Evolutionary conservation across 2,329 filamentous ascomycete species (phyloP).

Genomic region (Annulohypoxylon truncatum): DNA sequence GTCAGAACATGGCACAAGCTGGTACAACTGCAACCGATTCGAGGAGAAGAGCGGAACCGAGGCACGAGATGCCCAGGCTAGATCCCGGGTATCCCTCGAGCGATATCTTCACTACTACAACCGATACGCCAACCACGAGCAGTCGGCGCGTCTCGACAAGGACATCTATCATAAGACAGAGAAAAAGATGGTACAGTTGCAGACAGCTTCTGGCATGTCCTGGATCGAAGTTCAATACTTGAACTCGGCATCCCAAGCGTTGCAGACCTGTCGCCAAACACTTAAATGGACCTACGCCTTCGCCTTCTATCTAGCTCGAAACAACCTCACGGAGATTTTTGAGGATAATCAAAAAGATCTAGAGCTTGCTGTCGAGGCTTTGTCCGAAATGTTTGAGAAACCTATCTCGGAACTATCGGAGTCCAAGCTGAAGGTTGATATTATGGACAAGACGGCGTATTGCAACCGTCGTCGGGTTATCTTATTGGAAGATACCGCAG

Average conservation of each 20-base stretch:
- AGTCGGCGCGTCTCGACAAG: conserved; percentile 95
- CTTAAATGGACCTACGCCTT: conserved; percentile 99
- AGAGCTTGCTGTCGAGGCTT: conserved; percentile 94
- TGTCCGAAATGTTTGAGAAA: conserved; percentile 99
- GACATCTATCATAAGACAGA: conserved; percentile 97
- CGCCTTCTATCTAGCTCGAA: conserved; percentile 94
- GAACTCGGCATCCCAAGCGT: conserved; percentile 88
- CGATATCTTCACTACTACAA: conserved; percentile 99
- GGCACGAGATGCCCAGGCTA: conserved; percentile 90
- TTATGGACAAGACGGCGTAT: conserved; percentile 98
- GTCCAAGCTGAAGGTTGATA: conserved; percentile 94
- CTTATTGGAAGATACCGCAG: conserved; percentile 89
- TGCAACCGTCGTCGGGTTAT: conserved; percentile 94
- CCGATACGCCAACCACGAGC: conserved; percentile 97
- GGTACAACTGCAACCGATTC: conserved; percentile 99
- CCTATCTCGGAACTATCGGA: conserved; percentile 86
- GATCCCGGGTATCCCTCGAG: conserved; percentile 88
- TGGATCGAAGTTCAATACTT: conserved; percentile 99
- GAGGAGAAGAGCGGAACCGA: conserved; percentile 96
- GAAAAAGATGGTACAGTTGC: conserved; percentile 98
- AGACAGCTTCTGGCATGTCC: conserved; percentile 93
- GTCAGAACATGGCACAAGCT: conserved; percentile 98
- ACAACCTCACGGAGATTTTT: conserved; percentile 96
- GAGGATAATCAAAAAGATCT: conserved; percentile 99
- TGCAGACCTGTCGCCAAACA: conserved; percentile 97